Evolutionary conservation across 805 yeast genomes (phyloP).

Genomic region (Metschnikowia lochheadii): DNA sequence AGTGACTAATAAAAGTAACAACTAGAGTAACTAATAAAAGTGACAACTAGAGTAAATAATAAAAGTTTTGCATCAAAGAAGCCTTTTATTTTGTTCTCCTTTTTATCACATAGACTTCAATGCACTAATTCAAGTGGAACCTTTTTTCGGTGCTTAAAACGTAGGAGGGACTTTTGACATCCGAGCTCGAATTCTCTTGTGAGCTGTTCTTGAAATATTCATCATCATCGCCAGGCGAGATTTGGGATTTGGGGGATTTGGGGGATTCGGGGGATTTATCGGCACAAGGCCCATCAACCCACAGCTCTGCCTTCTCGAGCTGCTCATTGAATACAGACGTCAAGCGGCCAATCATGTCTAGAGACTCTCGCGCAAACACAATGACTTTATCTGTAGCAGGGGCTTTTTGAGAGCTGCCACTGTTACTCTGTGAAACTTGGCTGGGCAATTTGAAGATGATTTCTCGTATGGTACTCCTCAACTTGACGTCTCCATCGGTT

Average conservation of each 20-base stretch:
- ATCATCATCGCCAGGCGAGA: not conserved
- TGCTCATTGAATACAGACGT: conserved; percentile 84
- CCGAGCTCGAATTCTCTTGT: not conserved
- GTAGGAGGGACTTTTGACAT: not conserved
- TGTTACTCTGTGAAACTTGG: conserved; percentile 29
- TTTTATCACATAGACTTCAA: too few species aligned
- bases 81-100: too few species aligned
- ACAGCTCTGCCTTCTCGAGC: conserved; percentile 76
- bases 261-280: not conserved
- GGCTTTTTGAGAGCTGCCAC: conserved; percentile 27
- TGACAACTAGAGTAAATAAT: too few species aligned
- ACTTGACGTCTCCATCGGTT: conserved; percentile 18
- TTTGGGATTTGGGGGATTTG: not conserved
- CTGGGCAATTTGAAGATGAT: conserved; percentile 72
- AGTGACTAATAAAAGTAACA: too few species aligned
- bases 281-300: conserved; percentile 49
- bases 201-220: not conserved
- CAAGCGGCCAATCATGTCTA: conserved; percentile 80
- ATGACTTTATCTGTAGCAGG: conserved; percentile 62
- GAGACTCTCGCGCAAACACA: conserved; percentile 80
- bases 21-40: too few species aligned
- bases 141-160: not conserved
- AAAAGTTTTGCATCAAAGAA: too few species aligned
- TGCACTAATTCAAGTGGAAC: not conserved
- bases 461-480: conserved; percentile 72